These are phyloP conservation scores for Mrakia hoshinonis DNA, from an alignment of 768 basidiomycete species.

Conservation along the genomic window DNA sequence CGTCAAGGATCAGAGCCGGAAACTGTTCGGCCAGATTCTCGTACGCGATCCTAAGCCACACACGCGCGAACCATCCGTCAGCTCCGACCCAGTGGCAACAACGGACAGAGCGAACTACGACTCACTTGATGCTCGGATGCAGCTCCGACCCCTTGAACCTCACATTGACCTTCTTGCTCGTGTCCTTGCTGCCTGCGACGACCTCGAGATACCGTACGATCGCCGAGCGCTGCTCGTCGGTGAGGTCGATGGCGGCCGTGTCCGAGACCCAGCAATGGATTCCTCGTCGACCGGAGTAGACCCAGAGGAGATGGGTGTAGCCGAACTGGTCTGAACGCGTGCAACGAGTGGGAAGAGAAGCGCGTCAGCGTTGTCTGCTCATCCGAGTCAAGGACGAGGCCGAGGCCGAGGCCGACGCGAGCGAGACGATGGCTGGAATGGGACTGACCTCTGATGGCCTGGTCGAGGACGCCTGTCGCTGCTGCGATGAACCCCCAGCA, in stretches of 20 bases:
- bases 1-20: constrained; percentile 56
- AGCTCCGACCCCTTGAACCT: constrained; percentile 44
- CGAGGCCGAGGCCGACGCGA: background rate
- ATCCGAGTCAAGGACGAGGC: background rate
- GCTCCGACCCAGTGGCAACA: background rate
- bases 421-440: background rate
- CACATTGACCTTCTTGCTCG: constrained; percentile 72
- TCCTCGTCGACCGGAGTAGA: constrained; percentile 95
- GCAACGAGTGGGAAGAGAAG: background rate
- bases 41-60: background rate
- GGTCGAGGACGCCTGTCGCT: constrained; percentile 79
- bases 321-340: constrained; percentile 63
- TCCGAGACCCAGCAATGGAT: constrained; percentile 98
- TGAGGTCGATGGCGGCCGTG: constrained; percentile 71
- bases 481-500: constrained; percentile 94
- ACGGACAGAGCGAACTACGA: no score
- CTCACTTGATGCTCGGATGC: constrained; percentile 67
- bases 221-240: constrained; percentile 79
- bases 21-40: constrained; percentile 54
- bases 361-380: background rate
- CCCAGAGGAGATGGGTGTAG: constrained; percentile 84
- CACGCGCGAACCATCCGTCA: background rate
- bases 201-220: constrained; percentile 82
- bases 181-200: constrained; percentile 68
- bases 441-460: constrained; percentile 53